Percentiles rank a stretch among this genome's conserved stretches.
Conservation (phyloP, 2,329 filamentous ascomycete genomes). For the Gaeumannomyces tritici region DNA sequence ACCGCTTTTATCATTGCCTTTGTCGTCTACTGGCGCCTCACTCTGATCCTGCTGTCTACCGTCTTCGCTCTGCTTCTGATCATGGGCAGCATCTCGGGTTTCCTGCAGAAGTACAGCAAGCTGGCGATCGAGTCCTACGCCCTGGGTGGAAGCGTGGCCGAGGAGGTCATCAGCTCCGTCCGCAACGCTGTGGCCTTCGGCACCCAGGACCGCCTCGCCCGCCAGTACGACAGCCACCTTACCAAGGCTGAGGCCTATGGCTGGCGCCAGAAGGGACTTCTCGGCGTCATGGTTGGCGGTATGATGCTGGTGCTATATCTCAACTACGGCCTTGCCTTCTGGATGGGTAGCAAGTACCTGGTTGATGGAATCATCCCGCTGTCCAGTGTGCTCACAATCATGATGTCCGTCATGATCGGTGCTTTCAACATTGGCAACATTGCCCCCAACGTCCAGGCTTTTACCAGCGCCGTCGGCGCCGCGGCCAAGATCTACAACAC, state of each 20-base stretch:
- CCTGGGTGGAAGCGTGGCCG: constrained; percentile 75
- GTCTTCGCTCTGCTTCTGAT: constrained; percentile 69
- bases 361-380: constrained; percentile 56
- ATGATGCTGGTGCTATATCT: constrained; percentile 81
- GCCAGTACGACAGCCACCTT: constrained; percentile 73
- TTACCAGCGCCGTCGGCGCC: constrained; percentile 73
- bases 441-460: constrained; percentile 76
- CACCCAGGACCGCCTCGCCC: constrained; percentile 84
- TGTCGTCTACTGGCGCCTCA: constrained; percentile 85
- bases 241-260: constrained; percentile 65
- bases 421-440: constrained; percentile 86
- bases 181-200: constrained; percentile 89
- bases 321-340: constrained; percentile 82
- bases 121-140: constrained; percentile 71
- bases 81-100: constrained; percentile 64
- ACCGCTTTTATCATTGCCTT: constrained; percentile 88
- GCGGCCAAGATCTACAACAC: constrained; percentile 89
- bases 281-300: constrained; percentile 70
- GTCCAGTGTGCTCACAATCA: constrained; percentile 68
- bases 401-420: constrained; percentile 87
- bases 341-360: constrained; percentile 73
- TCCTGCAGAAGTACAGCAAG: constrained; percentile 76
- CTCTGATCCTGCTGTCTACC: constrained; percentile 75
- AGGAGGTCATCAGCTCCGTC: constrained; percentile 90
- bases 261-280: constrained; percentile 60